phyloP scores from a whole-genome alignment of 345 rosid species.

The Salix caprea region DNA sequence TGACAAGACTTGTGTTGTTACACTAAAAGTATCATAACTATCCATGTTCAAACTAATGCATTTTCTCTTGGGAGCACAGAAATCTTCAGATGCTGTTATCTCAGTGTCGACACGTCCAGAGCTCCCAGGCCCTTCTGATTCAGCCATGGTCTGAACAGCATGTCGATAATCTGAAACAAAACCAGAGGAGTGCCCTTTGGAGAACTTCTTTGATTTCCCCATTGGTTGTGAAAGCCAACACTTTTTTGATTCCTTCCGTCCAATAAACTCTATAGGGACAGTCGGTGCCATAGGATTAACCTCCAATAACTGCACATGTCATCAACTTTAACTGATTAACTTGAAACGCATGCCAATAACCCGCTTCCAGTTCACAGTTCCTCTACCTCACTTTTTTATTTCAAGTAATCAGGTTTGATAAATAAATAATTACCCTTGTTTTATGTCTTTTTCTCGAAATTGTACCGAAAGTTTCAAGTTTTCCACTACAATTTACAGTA shows the following conservation, averaged over 20 bases:
- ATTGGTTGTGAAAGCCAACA: constrained; percentile 36
- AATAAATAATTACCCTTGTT: background rate
- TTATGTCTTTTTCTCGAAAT: background rate
- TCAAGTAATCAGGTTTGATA: background rate
- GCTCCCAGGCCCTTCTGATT: constrained; percentile 69
- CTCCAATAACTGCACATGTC: constrained; percentile 50
- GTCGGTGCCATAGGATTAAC: constrained; percentile 55
- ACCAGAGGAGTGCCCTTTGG: constrained; percentile 60
- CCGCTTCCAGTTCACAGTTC: background rate
- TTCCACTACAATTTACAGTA: background rate
- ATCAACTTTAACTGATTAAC: constrained; percentile 23
- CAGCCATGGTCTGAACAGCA: constrained; percentile 55
- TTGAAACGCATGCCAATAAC: background rate
- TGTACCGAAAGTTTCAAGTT: background rate
- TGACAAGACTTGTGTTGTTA: constrained; percentile 50
- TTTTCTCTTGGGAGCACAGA: constrained; percentile 50
- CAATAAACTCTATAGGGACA: constrained; percentile 54
- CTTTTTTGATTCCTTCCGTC: constrained; percentile 44
- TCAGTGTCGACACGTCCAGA: constrained; percentile 50
- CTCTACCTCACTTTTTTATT: background rate
- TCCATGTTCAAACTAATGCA: constrained; percentile 49
- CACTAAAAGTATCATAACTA: constrained; percentile 44
- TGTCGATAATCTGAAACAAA: constrained; percentile 57
- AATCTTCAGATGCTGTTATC: constrained; percentile 58
- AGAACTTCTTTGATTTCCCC: constrained; percentile 68